These are phyloP conservation scores for Solanum dulcamara DNA, from an alignment of 257 asterid genomes.

Conservation along the genomic window DNA sequence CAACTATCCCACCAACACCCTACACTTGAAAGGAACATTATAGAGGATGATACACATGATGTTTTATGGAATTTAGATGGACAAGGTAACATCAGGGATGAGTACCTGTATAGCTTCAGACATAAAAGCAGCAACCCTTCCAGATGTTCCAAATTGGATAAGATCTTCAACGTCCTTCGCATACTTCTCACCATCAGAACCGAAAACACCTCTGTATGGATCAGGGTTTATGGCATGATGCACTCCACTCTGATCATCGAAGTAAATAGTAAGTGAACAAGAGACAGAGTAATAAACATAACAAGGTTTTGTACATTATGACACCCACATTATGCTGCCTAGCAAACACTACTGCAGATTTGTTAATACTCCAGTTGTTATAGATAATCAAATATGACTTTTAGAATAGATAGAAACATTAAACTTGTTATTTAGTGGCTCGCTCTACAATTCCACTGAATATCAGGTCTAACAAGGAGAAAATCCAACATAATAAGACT, in stretches of 20 bases:
- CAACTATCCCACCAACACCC: conserved; percentile 98
- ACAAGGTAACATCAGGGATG: not conserved
- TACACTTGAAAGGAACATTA: not conserved
- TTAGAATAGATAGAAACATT: not conserved
- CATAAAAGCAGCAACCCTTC: conserved; percentile 74
- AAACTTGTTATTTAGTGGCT: not conserved
- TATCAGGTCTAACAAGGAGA: not conserved
- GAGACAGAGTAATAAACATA: not conserved
- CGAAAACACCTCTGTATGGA: conserved; percentile 81
- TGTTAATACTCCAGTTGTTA: not conserved
- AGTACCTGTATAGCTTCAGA: conserved; percentile 88
- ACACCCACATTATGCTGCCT: not conserved
- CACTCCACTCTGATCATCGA: conserved; percentile 56
- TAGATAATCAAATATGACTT: not conserved
- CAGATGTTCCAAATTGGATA: conserved; percentile 80
- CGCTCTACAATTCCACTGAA: not conserved
- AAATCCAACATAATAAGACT: not conserved
- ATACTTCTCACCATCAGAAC: conserved; percentile 74
- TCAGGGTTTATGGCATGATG: conserved; percentile 92
- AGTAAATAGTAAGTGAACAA: not conserved
- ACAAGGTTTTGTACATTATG: not conserved
- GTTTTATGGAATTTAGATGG: not conserved
- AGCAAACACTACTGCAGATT: not conserved
- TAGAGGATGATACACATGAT: not conserved
- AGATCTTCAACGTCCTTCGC: conserved; percentile 84